Evolutionary conservation across 768 basidiomycete genomes (phyloP), one percentile per base, ranked within the genome.

Genomic region (Rhodosporidiobolus odoratus): DNA sequence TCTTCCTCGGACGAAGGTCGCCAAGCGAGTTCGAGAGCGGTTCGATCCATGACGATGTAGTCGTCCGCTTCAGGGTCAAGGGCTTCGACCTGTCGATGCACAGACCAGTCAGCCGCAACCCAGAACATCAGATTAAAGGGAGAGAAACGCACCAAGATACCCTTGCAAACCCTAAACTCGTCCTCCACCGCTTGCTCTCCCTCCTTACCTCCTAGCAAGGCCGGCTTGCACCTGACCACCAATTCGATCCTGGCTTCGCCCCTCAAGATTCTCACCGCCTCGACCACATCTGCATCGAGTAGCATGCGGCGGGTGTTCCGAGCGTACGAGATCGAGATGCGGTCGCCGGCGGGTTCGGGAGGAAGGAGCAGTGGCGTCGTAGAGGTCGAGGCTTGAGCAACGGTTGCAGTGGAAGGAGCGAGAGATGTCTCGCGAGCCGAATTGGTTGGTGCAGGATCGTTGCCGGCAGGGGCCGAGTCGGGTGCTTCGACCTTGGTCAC

Each of bases 311-410:
- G 84, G 68, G 88, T 88, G 59, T 92, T 92, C 53, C 88, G 88
- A 65, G 92, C 92, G 80, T 96, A 99, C 0, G 95, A 89, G 79
- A 98, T 92, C 13, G 94, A 96, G n/a, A 99, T 74, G 27, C 83
- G 77, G 65, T 83, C 75, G 4, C 74, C 69, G 4, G 62, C 60
- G 27, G 76, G 75, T 47, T 71, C 73, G 25, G 73, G 73, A 15
- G 73, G 68, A 17, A 61, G 58, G 38, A 62, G n/a, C 3, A 38
- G 27, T 12, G 30, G 58, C 6, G 12, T 53, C 52, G 45, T 35
- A 23, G 45, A 30, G 27, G n/a, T 19, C 23, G 61, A 2, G 0
- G 61, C 34, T 5, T 4, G 17, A 35, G 30, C 8, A 48, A 6
- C 4, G 23, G 37, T 21, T 64, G 15, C 25, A 41, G 59, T 7